Conservation (phyloP, 2,329 filamentous ascomycete genomes). For the Leptoxyphium fumago region DNA sequence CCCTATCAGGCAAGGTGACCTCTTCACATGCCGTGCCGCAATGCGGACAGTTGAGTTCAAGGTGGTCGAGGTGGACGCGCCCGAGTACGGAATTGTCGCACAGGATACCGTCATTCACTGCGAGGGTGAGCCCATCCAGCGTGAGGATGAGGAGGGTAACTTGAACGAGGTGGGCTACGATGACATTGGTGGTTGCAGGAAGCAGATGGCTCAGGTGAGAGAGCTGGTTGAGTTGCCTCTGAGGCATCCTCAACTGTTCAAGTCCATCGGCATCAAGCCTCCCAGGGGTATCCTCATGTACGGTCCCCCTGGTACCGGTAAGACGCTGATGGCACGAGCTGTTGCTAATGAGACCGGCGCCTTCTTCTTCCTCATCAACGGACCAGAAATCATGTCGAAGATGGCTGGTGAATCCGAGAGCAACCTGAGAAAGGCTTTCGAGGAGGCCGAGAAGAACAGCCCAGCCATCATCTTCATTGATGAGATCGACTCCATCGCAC, state of each 20-base stretch:
- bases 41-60: conserved; percentile 99
- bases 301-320: conserved; percentile 96
- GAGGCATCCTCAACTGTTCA: conserved; percentile 96
- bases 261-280: conserved; percentile 99
- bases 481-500: conserved; percentile 97
- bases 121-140: conserved; percentile 91
- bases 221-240: conserved; percentile 96
- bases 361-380: conserved; percentile 99
- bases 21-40: conserved; percentile 92
- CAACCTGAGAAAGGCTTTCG: conserved; percentile 96
- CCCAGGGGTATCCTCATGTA: conserved; percentile 89
- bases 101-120: conserved; percentile 99
- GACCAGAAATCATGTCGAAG: conserved; percentile 99
- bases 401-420: conserved; percentile 99
- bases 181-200: conserved; percentile 96
- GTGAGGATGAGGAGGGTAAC: conserved; percentile 98
- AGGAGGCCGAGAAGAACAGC: conserved; percentile 98
- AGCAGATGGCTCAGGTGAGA: conserved; percentile 99
- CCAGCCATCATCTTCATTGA: conserved; percentile 99
- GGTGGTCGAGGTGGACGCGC: conserved; percentile 95
- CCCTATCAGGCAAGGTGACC: conserved; percentile 89
- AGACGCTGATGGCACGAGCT: conserved; percentile 96
- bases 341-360: conserved; percentile 98
- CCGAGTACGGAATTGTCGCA: conserved; percentile 96
- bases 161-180: conserved; percentile 98